These are phyloP conservation scores for Aspergillus asperescens DNA, from an alignment of 495 filamentous ascomycete species.

Conservation along the genomic window DNA sequence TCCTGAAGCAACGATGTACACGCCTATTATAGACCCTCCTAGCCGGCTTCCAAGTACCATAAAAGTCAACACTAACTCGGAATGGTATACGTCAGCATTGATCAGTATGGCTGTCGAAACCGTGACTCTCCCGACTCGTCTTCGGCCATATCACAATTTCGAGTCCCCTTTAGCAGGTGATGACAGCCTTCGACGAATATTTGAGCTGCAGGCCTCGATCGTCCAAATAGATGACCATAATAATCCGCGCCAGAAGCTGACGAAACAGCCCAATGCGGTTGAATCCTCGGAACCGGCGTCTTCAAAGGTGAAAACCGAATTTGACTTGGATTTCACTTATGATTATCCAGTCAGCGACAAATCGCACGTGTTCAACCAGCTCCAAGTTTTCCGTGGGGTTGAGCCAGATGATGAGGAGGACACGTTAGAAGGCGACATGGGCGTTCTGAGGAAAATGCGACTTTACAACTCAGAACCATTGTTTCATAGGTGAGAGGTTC, in stretches of 20 bases:
- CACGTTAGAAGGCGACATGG: conserved; percentile 26
- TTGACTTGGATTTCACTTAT: conserved; percentile 58
- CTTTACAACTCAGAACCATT: conserved; percentile 43
- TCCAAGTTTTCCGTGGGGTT: conserved; percentile 40
- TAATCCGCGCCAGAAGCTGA: conserved; percentile 10
- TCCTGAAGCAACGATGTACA: conserved; percentile 66
- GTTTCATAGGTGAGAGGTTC: conserved; percentile 53
- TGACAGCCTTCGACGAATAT: conserved; percentile 71
- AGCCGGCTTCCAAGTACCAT: conserved; percentile 54
- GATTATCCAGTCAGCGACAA: conserved; percentile 34
- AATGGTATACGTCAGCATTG: conserved; percentile 79
- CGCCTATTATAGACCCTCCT: conserved; percentile 66
- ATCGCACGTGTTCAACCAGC: conserved; percentile 59
- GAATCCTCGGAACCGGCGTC: conserved; percentile 9
- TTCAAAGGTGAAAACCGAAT: conserved; percentile 28
- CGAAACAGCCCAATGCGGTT: conserved; percentile 7
- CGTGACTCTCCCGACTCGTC: conserved; percentile 67
- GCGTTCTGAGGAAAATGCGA: conserved; percentile 30
- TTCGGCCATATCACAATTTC: conserved; percentile 58
- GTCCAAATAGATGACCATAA: conserved; percentile 21
- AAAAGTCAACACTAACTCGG: conserved; percentile 56
- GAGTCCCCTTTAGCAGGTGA: conserved; percentile 67
- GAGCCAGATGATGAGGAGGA: conserved; percentile 38
- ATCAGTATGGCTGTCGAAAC: conserved; percentile 76
- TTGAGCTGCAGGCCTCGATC: conserved; percentile 58